phyloP scores from a whole-genome alignment of 2,329 filamentous ascomycete genomes.

The Metarhizium robertsii region DNA sequence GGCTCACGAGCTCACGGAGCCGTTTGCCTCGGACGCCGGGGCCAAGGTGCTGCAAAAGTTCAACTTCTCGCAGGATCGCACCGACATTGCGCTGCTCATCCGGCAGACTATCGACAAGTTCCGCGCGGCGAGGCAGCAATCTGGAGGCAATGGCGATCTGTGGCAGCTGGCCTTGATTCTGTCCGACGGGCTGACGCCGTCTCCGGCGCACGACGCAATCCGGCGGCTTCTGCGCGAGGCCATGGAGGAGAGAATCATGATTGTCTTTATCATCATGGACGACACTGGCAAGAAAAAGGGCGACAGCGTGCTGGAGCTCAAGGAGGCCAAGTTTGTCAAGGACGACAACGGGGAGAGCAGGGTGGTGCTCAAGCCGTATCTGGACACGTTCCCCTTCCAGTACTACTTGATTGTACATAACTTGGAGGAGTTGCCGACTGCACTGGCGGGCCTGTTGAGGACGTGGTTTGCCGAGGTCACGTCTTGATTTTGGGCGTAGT shows the following conservation, averaged over 20 bases:
- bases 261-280: slow-evolving; percentile 96
- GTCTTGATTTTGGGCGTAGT: slow-evolving; percentile 17
- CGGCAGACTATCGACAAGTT: slow-evolving; percentile 73
- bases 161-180: slow-evolving; percentile 95
- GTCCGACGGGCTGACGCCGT: slow-evolving; percentile 86
- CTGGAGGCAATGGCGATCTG: slow-evolving; percentile 54
- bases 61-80: slow-evolving; percentile 74
- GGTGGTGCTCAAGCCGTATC: slow-evolving; percentile 78
- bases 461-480: slow-evolving; percentile 85
- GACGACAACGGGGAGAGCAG: slow-evolving; percentile 50
- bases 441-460: slow-evolving; percentile 77
- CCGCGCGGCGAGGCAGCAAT: slow-evolving; percentile 60
- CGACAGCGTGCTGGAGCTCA: slow-evolving; percentile 75
- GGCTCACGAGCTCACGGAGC: slow-evolving; percentile 74
- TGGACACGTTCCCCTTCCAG: slow-evolving; percentile 93
- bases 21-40: slow-evolving; percentile 68
- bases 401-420: slow-evolving; percentile 95
- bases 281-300: slow-evolving; percentile 37
- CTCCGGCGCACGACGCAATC: slow-evolving; percentile 70
- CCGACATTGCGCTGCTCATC: slow-evolving; percentile 74
- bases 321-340: slow-evolving; percentile 72
- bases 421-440: slow-evolving; percentile 80
- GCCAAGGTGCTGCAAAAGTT: slow-evolving; percentile 80
- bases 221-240: slow-evolving; percentile 76
- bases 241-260: slow-evolving; percentile 90